Evolutionary conservation across 768 basidiomycete species (phyloP).

Genomic region (Russula emetica): DNA sequence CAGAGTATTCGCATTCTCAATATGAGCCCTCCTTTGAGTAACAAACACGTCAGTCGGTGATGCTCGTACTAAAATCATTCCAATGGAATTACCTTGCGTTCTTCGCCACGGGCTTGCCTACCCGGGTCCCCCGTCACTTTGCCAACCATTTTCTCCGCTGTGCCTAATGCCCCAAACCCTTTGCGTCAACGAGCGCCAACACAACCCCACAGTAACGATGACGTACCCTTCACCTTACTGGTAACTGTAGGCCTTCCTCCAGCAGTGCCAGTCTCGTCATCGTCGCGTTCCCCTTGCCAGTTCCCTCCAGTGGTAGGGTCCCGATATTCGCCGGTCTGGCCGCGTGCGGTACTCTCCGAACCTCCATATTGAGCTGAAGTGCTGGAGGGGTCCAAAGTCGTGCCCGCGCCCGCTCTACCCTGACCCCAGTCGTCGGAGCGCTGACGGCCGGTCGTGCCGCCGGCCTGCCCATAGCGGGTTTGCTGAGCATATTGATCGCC

Average conservation of each 20-base stretch:
- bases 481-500: conserved; percentile 1
- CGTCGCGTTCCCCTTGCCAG: background rate
- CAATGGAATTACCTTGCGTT: conserved; percentile 22
- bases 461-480: background rate
- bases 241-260: conserved; percentile 8
- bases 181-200: conserved; percentile 8
- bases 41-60: conserved; percentile 1
- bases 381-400: background rate
- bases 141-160: conserved; percentile 21
- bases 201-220: background rate
- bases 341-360: background rate
- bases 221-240: conserved; percentile 24
- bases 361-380: conserved; percentile 8
- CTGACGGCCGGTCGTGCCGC: background rate
- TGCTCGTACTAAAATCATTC: background rate
- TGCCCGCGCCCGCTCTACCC: background rate
- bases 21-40: conserved; percentile 15
- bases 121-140: conserved; percentile 21
- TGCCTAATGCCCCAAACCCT: conserved; percentile 14
- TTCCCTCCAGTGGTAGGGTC: background rate
- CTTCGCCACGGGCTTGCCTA: conserved; percentile 16
- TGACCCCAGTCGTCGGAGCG: background rate
- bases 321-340: background rate
- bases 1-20: background rate
- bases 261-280: background rate